Evolutionary conservation across 495 filamentous ascomycete genomes (phyloP).

Genomic region (Monascus purpureus): DNA sequence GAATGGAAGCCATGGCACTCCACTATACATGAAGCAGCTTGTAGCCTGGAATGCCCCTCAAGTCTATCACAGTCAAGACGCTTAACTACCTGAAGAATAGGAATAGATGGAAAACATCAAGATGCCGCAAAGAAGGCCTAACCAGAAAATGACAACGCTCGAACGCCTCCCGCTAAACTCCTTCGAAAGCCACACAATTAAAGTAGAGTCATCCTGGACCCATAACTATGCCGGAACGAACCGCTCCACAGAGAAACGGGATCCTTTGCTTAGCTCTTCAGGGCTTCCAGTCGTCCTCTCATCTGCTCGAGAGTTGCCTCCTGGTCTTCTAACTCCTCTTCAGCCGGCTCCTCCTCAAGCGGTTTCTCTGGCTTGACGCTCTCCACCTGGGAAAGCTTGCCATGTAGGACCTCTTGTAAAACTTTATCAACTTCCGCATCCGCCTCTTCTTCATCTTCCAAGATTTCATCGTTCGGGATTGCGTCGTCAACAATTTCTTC

Average conservation of each 20-base stretch:
- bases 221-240: no score
- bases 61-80: no score
- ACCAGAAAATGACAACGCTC: no score
- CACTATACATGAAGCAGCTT: no score
- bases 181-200: no score
- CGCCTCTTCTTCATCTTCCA: conserved; percentile 76
- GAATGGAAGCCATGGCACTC: no score
- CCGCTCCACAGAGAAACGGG: no score
- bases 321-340: conserved; percentile 70
- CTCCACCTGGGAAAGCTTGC: conserved; percentile 57
- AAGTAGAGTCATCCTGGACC: conserved; percentile 1
- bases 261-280: conserved; percentile 91
- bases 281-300: conserved; percentile 76
- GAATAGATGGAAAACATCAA: no score
- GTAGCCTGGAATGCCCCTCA: no score
- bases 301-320: conserved; percentile 86
- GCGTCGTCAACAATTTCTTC: conserved; percentile 92
- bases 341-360: conserved; percentile 40
- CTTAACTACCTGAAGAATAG: no score
- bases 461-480: conserved; percentile 54
- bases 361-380: conserved; percentile 38
- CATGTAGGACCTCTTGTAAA: conserved; percentile 74
- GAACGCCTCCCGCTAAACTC: no score
- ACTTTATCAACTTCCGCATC: conserved; percentile 89
- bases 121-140: no score